A percentile compares a stretch with the other conserved stretches of the same genome.
Conservation (phyloP, 129 eudicot species). For the Calendula officinalis region DNA sequence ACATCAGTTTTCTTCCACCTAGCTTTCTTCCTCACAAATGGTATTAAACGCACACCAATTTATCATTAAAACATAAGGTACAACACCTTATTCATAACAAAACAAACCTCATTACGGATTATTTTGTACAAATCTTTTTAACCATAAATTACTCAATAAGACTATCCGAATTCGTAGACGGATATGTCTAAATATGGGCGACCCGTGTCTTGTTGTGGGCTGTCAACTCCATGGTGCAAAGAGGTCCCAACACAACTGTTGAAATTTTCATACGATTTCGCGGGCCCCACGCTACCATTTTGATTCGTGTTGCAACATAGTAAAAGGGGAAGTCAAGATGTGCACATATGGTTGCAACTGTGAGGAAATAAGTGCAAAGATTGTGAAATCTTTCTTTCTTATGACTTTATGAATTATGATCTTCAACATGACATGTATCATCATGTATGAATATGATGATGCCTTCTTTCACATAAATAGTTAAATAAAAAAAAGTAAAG, state of each 20-base stretch:
- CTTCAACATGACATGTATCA: slow-evolving; percentile 32
- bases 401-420: slow-evolving; percentile 28
- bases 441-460: too few species aligned
- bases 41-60: too few species aligned
- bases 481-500: slow-evolving; percentile 14
- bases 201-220: slow-evolving; percentile 24
- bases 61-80: too few species aligned
- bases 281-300: slow-evolving; percentile 38
- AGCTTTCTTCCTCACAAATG: too few species aligned
- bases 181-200: slow-evolving; percentile 5
- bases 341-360: slow-evolving; percentile 35
- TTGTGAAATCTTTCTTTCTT: slow-evolving; percentile 56
- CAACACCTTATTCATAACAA: too few species aligned
- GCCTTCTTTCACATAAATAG: neutral
- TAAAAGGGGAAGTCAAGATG: slow-evolving; percentile 16
- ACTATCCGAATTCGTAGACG: too few species aligned
- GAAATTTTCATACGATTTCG: slow-evolving; percentile 44
- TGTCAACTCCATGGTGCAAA: slow-evolving; percentile 25
- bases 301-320: slow-evolving; percentile 16
- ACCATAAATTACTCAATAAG: neutral
- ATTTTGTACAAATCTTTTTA: neutral
- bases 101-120: too few species aligned
- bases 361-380: slow-evolving; percentile 53
- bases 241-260: slow-evolving; percentile 27
- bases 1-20: too few species aligned